These are phyloP conservation scores for Barbarea vulgaris DNA, from an alignment of 345 rosid species.

Conservation along the genomic window DNA sequence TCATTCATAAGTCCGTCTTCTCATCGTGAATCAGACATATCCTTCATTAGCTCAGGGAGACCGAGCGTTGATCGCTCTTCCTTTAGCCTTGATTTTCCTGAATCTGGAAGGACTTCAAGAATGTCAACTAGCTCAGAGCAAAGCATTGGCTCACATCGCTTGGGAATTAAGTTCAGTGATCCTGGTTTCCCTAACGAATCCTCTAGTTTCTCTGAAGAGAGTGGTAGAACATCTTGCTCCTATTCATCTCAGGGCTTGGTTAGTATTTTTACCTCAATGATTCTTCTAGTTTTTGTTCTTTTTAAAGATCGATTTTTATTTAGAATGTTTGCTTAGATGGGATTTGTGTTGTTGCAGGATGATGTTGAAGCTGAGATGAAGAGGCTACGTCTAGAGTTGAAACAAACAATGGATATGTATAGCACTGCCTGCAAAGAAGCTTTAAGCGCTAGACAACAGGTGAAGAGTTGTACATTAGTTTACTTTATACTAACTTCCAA, in stretches of 20 bases:
- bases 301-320: not conserved
- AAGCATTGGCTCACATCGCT: slow-evolving; percentile 59
- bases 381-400: slow-evolving; percentile 78
- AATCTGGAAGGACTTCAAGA: slow-evolving; percentile 49
- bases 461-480: slow-evolving; percentile 18
- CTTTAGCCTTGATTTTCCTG: slow-evolving; percentile 52
- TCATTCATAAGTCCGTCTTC: slow-evolving; percentile 54
- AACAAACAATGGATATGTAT: slow-evolving; percentile 94
- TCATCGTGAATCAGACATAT: slow-evolving; percentile 63
- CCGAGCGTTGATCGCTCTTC: slow-evolving; percentile 67
- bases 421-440: slow-evolving; percentile 91
- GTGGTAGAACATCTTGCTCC: slow-evolving; percentile 57
- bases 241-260: slow-evolving; percentile 63
- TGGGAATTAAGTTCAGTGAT: slow-evolving; percentile 52
- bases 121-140: slow-evolving; percentile 65
- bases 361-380: slow-evolving; percentile 90
- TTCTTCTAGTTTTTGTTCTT: not conserved
- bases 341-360: slow-evolving; percentile 50
- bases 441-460: slow-evolving; percentile 77
- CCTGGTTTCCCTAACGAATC: slow-evolving; percentile 44
- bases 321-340: not conserved
- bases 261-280: slow-evolving; percentile 34
- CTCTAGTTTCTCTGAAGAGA: slow-evolving; percentile 59
- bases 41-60: slow-evolving; percentile 79
- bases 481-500: not conserved